phyloP scores from a whole-genome alignment of 2,329 filamentous ascomycete genomes.

The Lachnellula occidentalis region DNA sequence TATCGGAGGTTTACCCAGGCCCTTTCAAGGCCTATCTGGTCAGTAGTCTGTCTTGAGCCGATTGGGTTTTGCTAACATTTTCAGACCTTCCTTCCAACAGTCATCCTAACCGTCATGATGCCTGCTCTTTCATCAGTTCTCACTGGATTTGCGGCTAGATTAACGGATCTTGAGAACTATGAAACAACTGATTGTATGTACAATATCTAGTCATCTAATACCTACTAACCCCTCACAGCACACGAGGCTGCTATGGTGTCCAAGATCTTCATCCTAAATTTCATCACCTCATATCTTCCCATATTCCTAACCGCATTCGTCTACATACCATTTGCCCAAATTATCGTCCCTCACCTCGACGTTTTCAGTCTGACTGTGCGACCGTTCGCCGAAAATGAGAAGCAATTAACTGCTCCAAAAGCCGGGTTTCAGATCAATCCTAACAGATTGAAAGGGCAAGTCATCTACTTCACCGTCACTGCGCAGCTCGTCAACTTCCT shows the following conservation, averaged over 20 bases:
- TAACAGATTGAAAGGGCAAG: slow-evolving; percentile 76
- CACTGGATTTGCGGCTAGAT: slow-evolving; percentile 66
- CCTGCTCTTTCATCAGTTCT: slow-evolving; percentile 73
- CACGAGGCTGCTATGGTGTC: slow-evolving; percentile 80
- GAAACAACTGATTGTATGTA: slow-evolving; percentile 66
- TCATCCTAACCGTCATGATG: slow-evolving; percentile 75
- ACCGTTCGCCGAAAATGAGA: slow-evolving; percentile 69
- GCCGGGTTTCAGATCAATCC: slow-evolving; percentile 76
- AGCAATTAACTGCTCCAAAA: slow-evolving; percentile 54
- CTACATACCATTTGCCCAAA: slow-evolving; percentile 83
- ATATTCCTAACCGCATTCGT: slow-evolving; percentile 91
- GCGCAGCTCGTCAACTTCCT: slow-evolving; percentile 85
- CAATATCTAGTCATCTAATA: background rate
- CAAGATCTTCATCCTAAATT: slow-evolving; percentile 94
- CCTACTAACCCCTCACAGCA: slow-evolving; percentile 38
- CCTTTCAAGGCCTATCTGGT: slow-evolving; percentile 82
- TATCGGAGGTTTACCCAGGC: slow-evolving; percentile 87
- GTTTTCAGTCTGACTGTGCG: slow-evolving; percentile 71
- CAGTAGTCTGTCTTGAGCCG: slow-evolving; percentile 30
- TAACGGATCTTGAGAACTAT: slow-evolving; percentile 89
- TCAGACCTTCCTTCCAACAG: slow-evolving; percentile 79
- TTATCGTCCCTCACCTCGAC: slow-evolving; percentile 81
- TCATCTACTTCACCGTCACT: slow-evolving; percentile 94
- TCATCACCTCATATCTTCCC: slow-evolving; percentile 90
- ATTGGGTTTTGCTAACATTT: slow-evolving; percentile 11